phyloP scores from a whole-genome alignment of 2,329 filamentous ascomycete species.

The Colletotrichum abscissum region DNA sequence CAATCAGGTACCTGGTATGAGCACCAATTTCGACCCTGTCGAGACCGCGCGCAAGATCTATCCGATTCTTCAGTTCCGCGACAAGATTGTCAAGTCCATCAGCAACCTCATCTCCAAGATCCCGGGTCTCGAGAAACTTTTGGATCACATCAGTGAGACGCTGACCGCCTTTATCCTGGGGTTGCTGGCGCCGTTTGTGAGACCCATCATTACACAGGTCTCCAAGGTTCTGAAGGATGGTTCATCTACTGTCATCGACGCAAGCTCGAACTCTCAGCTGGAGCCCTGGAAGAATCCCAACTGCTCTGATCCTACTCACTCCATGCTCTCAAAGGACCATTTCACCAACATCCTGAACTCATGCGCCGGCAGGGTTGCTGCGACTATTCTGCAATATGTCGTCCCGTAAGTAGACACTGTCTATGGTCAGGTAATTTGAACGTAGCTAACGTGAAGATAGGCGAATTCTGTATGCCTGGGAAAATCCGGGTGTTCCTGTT shows the following conservation, averaged over 20 bases:
- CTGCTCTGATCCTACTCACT: slow-evolving; percentile 84
- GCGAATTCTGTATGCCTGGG: slow-evolving; percentile 91
- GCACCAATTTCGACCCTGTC: slow-evolving; percentile 79
- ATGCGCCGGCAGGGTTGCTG: slow-evolving; percentile 78
- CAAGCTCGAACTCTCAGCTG: slow-evolving; percentile 79
- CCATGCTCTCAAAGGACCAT: slow-evolving; percentile 86
- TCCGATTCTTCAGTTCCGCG: slow-evolving; percentile 92
- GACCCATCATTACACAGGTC: slow-evolving; percentile 89
- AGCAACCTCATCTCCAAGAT: slow-evolving; percentile 89
- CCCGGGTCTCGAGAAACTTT: slow-evolving; percentile 87
- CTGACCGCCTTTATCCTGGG: slow-evolving; percentile 93
- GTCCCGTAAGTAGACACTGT: slow-evolving; percentile 71
- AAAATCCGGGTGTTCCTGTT: slow-evolving; percentile 84
- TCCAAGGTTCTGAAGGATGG: slow-evolving; percentile 88
- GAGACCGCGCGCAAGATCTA: slow-evolving; percentile 87
- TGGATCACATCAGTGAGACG: slow-evolving; percentile 94
- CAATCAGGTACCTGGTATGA: slow-evolving; percentile 79
- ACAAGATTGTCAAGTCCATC: slow-evolving; percentile 91
- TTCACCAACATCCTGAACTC: slow-evolving; percentile 84
- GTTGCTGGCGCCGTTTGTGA: slow-evolving; percentile 89
- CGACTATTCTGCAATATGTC: slow-evolving; percentile 84
- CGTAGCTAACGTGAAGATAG: slow-evolving; percentile 48
- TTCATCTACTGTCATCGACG: slow-evolving; percentile 76
- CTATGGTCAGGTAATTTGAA: background rate
- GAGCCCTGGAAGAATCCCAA: slow-evolving; percentile 83